A percentile compares a stretch with the other conserved stretches of the same genome.
Evolutionary conservation across 108 stramenopile species (phyloP).

Genomic region (Pseudonitzschia multiseries): DNA sequence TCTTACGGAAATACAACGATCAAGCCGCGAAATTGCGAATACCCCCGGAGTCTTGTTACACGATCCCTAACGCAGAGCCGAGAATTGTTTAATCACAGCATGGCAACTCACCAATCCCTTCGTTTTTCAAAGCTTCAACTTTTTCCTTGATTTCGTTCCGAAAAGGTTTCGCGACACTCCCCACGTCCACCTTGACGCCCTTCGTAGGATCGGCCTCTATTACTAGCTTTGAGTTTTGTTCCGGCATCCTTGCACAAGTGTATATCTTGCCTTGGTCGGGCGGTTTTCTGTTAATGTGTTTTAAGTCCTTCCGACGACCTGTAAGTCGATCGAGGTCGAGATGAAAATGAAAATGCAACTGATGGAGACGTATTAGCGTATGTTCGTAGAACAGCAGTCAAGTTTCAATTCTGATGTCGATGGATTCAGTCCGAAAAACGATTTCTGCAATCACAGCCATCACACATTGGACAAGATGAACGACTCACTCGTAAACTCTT

Average conservation of each 20-base stretch:
- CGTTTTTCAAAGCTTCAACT: constrained; percentile 62
- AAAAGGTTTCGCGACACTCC: constrained; percentile 80
- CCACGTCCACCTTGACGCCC: constrained; percentile 80
- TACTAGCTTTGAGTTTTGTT: constrained; percentile 20
- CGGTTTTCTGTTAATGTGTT: neutral
- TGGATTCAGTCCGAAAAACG: too few relatives aligned
- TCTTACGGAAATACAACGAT: neutral
- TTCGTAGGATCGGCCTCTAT: constrained; percentile 44
- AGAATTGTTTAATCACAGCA: neutral
- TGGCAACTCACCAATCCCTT: constrained; percentile 57
- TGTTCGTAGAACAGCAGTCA: too few relatives aligned
- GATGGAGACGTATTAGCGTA: too few relatives aligned
- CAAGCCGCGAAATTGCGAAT: neutral
- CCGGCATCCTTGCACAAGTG: neutral
- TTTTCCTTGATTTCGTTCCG: constrained; percentile 86
- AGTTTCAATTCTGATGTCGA: too few relatives aligned
- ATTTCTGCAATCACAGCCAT: too few relatives aligned
- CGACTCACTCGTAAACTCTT: too few relatives aligned
- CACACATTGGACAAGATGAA: too few relatives aligned
- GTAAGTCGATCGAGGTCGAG: too few relatives aligned
- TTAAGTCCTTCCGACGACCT: too few relatives aligned
- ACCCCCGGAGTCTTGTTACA: neutral
- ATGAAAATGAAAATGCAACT: too few relatives aligned
- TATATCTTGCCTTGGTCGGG: neutral
- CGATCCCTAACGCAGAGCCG: neutral